Conservation (phyloP, 352 stramenopile genomes). For the Phytophthora agathidicida region DNA sequence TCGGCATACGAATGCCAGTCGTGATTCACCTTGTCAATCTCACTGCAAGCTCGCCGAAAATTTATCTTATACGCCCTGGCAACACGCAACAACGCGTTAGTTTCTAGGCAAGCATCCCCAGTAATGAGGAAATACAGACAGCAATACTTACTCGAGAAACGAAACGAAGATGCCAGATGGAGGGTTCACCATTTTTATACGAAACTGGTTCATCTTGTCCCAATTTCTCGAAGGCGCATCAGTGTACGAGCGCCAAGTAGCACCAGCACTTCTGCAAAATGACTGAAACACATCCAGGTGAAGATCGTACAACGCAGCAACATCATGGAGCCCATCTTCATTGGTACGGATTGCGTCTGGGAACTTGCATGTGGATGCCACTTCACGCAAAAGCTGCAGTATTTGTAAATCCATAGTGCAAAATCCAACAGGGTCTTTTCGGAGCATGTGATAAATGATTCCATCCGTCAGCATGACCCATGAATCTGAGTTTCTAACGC, state of each 20-base stretch:
- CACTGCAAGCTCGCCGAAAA: constrained; percentile 49
- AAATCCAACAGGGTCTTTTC: constrained; percentile 39
- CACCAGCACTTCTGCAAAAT: constrained; percentile 57
- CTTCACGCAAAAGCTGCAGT: constrained; percentile 48
- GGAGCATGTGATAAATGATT: constrained; percentile 62
- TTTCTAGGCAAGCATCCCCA: too few species aligned
- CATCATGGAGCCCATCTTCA: constrained; percentile 21
- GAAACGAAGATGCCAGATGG: constrained; percentile 67
- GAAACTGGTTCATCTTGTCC: constrained; percentile 38
- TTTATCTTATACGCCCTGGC: constrained; percentile 78
- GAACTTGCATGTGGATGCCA: constrained; percentile 52
- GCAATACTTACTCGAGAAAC: constrained; percentile 64
- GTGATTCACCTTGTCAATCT: constrained; percentile 56
- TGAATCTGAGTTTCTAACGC: constrained; percentile 57
- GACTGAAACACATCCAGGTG: constrained; percentile 73
- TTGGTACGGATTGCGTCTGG: constrained; percentile 25
- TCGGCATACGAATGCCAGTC: constrained; percentile 63
- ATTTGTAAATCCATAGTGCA: constrained; percentile 62
- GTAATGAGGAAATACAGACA: constrained; percentile 1
- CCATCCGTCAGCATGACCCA: constrained; percentile 77
- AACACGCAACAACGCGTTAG: constrained; percentile 7
- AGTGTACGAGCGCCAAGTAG: constrained; percentile 44
- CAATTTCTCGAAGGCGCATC: constrained; percentile 18
- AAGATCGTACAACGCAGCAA: constrained; percentile 52
- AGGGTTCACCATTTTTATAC: constrained; percentile 65